Evolutionary conservation across 306 rosid species (phyloP).

Genomic region (Canavalia gladiata): DNA sequence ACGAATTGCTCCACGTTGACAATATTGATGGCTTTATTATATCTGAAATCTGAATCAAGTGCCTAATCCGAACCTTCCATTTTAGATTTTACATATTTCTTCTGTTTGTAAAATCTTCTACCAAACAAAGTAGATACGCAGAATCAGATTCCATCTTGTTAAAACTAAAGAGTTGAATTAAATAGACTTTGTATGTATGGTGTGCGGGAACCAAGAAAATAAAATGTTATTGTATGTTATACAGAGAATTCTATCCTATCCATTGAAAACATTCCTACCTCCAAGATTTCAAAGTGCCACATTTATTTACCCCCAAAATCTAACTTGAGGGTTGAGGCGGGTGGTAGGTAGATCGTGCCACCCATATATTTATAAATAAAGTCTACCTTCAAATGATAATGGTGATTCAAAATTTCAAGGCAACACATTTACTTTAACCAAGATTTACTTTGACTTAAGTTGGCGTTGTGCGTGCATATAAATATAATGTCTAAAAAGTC

Average conservation of each 20-base stretch:
- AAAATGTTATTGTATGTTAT: neutral
- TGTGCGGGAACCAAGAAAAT: neutral
- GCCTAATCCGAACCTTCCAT: constrained; percentile 36
- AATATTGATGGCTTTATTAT: neutral
- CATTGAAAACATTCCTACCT: neutral
- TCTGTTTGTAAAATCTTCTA: neutral
- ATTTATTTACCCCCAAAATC: too few species aligned
- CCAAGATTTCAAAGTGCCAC: neutral
- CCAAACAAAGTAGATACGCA: constrained; percentile 5
- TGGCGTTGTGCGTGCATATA: too few species aligned
- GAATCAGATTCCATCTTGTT: constrained; percentile 40
- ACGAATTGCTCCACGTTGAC: constrained; percentile 25
- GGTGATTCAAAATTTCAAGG: too few species aligned
- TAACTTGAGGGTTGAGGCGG: too few species aligned
- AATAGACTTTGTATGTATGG: neutral
- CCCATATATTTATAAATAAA: too few species aligned
- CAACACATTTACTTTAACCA: too few species aligned
- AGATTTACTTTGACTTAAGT: too few species aligned
- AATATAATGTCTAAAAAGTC: too few species aligned
- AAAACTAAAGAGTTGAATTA: neutral
- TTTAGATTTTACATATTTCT: neutral
- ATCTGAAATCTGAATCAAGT: constrained; percentile 20
- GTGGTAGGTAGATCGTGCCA: too few species aligned
- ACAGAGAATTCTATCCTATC: neutral
- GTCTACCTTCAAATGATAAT: too few species aligned